Percentiles rank a stretch among this genome's conserved stretches.
phyloP scores from a whole-genome alignment of 805 yeast species.

The Metschnikowia peoriensis region DNA sequence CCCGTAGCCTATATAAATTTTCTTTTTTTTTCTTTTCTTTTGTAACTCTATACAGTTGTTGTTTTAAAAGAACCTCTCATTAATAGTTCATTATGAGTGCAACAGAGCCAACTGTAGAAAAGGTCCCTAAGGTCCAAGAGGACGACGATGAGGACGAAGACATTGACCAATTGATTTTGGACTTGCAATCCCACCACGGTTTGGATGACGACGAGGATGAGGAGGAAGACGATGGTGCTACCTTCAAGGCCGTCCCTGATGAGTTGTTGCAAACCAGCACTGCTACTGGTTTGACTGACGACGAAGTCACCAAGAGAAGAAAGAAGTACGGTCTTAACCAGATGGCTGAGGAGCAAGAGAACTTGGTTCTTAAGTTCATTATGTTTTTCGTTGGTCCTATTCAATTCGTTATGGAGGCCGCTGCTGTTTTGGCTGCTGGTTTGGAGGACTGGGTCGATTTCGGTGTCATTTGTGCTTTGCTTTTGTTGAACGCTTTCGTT shows the following conservation, averaged over 20 bases:
- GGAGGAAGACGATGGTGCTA: constrained; percentile 32
- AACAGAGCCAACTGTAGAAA: constrained; percentile 56
- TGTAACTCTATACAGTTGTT: constrained; percentile 15
- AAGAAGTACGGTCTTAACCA: constrained; percentile 88
- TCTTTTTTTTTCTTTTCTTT: constrained; percentile 2
- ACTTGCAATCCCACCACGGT: constrained; percentile 70
- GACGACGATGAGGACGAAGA: constrained; percentile 52
- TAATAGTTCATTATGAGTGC: constrained; percentile 23
- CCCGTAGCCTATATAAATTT: background rate
- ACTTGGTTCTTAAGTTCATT: constrained; percentile 71
- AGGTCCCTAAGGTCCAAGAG: constrained; percentile 46
- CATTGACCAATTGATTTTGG: constrained; percentile 65
- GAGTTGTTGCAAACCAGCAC: constrained; percentile 83
- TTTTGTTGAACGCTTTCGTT: constrained; percentile 83
- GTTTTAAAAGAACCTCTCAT: constrained; percentile 7
- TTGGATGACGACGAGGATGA: constrained; percentile 23
- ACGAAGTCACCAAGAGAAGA: constrained; percentile 78
- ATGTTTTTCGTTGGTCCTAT: constrained; percentile 93
- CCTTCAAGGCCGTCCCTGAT: constrained; percentile 76
- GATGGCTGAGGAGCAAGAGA: constrained; percentile 87
- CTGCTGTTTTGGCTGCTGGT: constrained; percentile 94
- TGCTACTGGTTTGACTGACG: constrained; percentile 68
- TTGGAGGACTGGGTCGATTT: constrained; percentile 98
- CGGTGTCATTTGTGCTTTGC: constrained; percentile 92
- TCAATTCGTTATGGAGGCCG: constrained; percentile 97